Conservation (phyloP, 352 stramenopile genomes). For the Phytophthora quininea region DNA sequence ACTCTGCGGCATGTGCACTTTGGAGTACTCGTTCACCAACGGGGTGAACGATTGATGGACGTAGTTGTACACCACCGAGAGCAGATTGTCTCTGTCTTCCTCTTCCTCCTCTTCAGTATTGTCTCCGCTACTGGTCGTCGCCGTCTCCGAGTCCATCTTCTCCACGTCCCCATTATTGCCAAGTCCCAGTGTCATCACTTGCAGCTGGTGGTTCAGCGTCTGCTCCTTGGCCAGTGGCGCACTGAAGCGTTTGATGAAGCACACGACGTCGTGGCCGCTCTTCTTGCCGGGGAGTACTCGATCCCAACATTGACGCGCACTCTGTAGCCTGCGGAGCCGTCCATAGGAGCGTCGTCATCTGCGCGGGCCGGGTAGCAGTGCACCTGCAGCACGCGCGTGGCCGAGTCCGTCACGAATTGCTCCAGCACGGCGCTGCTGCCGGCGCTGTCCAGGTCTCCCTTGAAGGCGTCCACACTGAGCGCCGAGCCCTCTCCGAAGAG, state of each 20-base stretch:
- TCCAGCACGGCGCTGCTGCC: conserved; percentile 53
- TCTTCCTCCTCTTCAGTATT: conserved; percentile 68
- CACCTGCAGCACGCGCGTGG: conserved; percentile 74
- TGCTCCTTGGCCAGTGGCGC: conserved; percentile 68
- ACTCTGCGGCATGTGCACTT: conserved; percentile 78
- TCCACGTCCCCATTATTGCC: conserved; percentile 43
- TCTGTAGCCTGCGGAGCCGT: conserved; percentile 30
- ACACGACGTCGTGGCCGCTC: conserved; percentile 76
- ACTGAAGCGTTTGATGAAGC: conserved; percentile 87
- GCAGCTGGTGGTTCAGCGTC: conserved; percentile 81
- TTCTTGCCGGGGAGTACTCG: conserved; percentile 74
- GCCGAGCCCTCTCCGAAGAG: conserved; percentile 62
- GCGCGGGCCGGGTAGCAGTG: conserved; percentile 56
- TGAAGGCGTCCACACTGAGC: conserved; percentile 51
- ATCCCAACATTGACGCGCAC: conserved; percentile 82
- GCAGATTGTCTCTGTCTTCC: conserved; percentile 66
- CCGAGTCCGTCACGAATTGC: conserved; percentile 73
- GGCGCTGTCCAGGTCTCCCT: conserved; percentile 42
- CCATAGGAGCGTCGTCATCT: conserved; percentile 33
- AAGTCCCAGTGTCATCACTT: conserved; percentile 87
- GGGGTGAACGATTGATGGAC: conserved; percentile 89
- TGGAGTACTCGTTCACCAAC: conserved; percentile 87
- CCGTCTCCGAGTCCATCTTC: conserved; percentile 34
- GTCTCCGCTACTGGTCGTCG: conserved; percentile 44
- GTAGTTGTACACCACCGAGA: conserved; percentile 90